These are phyloP conservation scores for Lentinula raphanica DNA, from an alignment of 768 basidiomycete genomes.

Conservation along the genomic window DNA sequence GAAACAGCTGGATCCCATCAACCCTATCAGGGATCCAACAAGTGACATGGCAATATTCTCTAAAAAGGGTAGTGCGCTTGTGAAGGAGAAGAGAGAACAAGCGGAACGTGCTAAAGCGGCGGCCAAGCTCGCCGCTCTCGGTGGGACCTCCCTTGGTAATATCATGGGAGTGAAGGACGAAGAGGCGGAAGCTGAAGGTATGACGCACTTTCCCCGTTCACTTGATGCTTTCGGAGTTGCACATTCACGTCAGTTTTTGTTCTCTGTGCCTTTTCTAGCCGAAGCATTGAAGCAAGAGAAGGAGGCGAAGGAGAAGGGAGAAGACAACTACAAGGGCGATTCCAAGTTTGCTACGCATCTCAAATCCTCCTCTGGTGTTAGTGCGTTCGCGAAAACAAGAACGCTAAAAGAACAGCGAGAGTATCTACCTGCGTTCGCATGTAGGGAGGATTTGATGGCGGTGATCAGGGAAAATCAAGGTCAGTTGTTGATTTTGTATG, in stretches of 20 bases:
- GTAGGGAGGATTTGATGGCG: slow-evolving; percentile 86
- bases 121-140: slow-evolving; percentile 87
- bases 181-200: slow-evolving; percentile 88
- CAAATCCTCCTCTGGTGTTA: slow-evolving; percentile 72
- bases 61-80: slow-evolving; percentile 92
- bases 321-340: slow-evolving; percentile 81
- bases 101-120: slow-evolving; percentile 95
- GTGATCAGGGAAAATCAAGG: slow-evolving; percentile 94
- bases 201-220: slow-evolving; percentile 27
- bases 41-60: slow-evolving; percentile 95
- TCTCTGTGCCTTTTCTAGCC: slow-evolving; percentile 46
- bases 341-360: slow-evolving; percentile 97
- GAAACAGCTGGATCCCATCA: slow-evolving; percentile 94
- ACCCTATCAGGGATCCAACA: slow-evolving; percentile 89
- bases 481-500: slow-evolving; percentile 21
- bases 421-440: slow-evolving; percentile 96
- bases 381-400: slow-evolving; percentile 72
- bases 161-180: slow-evolving; percentile 97
- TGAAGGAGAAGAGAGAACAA: slow-evolving; percentile 94
- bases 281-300: slow-evolving; percentile 45
- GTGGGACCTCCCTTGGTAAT: slow-evolving; percentile 93
- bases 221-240: slow-evolving; percentile 44
- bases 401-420: slow-evolving; percentile 94
- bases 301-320: slow-evolving; percentile 45
- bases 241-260: slow-evolving; percentile 62